These are phyloP conservation scores for Cucumis hystrix DNA, from an alignment of 306 rosid species.

Conservation along the genomic window DNA sequence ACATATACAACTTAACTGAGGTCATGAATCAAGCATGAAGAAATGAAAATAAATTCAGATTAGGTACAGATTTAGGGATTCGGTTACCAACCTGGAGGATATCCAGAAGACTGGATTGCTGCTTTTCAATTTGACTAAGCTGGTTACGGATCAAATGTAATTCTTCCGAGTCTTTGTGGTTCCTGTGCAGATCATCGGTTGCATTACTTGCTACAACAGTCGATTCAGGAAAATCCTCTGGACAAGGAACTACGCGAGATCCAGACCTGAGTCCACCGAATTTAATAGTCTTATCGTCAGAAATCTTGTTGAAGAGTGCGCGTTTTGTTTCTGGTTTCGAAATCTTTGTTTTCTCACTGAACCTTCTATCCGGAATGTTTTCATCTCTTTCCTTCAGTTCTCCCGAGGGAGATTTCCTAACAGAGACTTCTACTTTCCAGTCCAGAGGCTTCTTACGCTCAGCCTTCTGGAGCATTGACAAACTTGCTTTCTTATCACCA, in stretches of 20 bases:
- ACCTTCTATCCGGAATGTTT: conserved; percentile 25
- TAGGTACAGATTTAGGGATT: not conserved
- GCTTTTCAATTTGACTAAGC: conserved; percentile 80
- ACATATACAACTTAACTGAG: not conserved
- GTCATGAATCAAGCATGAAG: not conserved
- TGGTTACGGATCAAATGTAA: conserved; percentile 65
- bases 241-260: conserved; percentile 83
- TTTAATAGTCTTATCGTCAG: conserved; percentile 39
- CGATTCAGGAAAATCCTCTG: conserved; percentile 41
- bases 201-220: conserved; percentile 26
- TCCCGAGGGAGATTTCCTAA: conserved; percentile 24
- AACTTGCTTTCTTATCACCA: conserved; percentile 27
- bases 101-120: conserved; percentile 77
- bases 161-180: conserved; percentile 55
- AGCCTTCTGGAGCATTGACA: conserved; percentile 25
- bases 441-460: conserved; percentile 27
- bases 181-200: conserved; percentile 31
- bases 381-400: conserved; percentile 33
- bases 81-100: conserved; percentile 70
- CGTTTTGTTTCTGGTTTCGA: conserved; percentile 42
- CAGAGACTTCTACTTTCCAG: conserved; percentile 45
- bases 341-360: conserved; percentile 27
- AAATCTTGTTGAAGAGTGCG: conserved; percentile 31
- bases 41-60: not conserved
- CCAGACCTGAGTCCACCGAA: conserved; percentile 43